Percentiles rank a stretch among this genome's conserved stretches.
phyloP scores from a whole-genome alignment of 2,329 filamentous ascomycete genomes.

The Penicillium sp. region DNA sequence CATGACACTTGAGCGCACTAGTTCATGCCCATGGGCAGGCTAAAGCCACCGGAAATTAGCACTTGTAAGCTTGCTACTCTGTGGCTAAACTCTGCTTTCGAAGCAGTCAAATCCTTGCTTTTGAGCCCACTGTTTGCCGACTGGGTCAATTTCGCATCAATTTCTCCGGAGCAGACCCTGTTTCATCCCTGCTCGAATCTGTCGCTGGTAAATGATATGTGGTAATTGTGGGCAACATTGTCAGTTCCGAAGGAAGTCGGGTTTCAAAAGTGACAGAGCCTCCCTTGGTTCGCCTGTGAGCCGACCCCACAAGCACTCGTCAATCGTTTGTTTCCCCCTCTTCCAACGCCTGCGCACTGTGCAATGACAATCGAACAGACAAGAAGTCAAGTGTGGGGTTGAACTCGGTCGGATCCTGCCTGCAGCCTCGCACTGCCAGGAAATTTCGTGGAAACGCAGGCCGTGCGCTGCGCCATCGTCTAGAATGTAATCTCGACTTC shows the following conservation, averaged over 20 bases:
- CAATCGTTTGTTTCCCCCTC: not conserved
- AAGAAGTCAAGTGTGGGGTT: not conserved
- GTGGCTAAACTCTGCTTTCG: not conserved
- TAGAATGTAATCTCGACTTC: not conserved
- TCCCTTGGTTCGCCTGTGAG: not conserved
- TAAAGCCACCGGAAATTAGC: not conserved
- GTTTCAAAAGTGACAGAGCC: not conserved
- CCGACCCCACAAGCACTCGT: slow-evolving; percentile 1
- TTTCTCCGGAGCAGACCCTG: slow-evolving; percentile 6
- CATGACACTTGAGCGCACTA: not conserved
- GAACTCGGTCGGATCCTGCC: not conserved
- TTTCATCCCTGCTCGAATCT: slow-evolving; percentile 5
- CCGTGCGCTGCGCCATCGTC: not conserved
- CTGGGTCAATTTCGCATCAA: slow-evolving; percentile 1
- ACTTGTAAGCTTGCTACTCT: too few species aligned
- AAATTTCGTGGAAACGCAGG: not conserved
- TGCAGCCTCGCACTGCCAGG: not conserved
- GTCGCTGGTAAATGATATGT: not conserved
- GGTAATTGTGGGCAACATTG: not conserved
- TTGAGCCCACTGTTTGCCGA: not conserved
- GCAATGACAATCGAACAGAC: not conserved
- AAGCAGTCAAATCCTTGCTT: not conserved
- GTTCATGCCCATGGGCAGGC: not conserved
- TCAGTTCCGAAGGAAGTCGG: not conserved
- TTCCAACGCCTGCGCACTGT: not conserved